phyloP scores from a whole-genome alignment of 2,329 filamentous ascomycete genomes.

The Colletotrichum musicola region DNA sequence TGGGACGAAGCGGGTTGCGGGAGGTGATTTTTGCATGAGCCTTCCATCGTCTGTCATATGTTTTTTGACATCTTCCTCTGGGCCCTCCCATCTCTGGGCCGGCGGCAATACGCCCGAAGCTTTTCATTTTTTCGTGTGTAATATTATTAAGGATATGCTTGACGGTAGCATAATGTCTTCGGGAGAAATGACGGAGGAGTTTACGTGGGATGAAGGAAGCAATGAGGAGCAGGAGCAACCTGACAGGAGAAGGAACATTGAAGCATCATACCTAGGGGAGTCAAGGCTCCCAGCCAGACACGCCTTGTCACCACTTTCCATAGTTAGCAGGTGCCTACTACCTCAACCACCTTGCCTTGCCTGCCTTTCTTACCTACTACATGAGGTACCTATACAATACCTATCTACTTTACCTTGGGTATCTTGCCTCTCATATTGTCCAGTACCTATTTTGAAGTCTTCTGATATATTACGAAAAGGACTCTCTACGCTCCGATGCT shows the following conservation, averaged over 20 bases:
- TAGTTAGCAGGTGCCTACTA: background rate
- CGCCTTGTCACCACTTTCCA: background rate
- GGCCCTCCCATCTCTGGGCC: background rate
- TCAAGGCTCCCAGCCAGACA: background rate
- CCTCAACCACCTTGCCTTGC: too few species aligned
- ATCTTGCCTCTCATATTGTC: too few species aligned
- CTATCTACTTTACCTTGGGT: too few species aligned
- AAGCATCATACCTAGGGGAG: too few species aligned
- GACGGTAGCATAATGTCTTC: slow-evolving; percentile 17
- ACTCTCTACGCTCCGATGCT: too few species aligned
- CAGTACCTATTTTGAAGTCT: too few species aligned
- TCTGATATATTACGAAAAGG: too few species aligned
- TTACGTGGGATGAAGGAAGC: background rate
- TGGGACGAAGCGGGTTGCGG: slow-evolving; percentile 26
- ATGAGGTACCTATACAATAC: too few species aligned
- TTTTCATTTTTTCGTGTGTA: slow-evolving; percentile 23
- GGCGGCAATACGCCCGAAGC: slow-evolving; percentile 7
- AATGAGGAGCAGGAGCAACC: background rate
- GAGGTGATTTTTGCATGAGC: slow-evolving; percentile 17
- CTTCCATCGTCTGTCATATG: background rate
- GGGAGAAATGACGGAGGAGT: slow-evolving; percentile 7
- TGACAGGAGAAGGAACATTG: background rate
- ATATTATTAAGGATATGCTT: slow-evolving; percentile 26
- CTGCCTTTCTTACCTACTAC: too few species aligned
- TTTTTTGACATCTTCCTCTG: background rate